phyloP scores from a whole-genome alignment of 2,329 filamentous ascomycete species.

The Xylaria sp. region DNA sequence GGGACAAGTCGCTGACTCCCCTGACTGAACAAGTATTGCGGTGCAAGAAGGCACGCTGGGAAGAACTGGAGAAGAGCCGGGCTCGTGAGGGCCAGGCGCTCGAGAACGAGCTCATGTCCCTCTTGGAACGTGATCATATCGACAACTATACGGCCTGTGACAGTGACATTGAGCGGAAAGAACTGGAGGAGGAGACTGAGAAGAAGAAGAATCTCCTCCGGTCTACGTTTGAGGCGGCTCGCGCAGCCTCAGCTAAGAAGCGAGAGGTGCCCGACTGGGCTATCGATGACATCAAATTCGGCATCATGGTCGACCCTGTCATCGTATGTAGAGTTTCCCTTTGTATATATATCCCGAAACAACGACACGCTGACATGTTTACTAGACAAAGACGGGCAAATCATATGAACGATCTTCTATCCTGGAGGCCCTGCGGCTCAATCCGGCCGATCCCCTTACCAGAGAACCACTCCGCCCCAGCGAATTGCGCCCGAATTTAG shows the following conservation, averaged over 20 bases:
- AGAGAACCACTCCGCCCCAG: slow-evolving; percentile 70
- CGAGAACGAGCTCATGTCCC: slow-evolving; percentile 62
- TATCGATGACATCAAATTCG: slow-evolving; percentile 77
- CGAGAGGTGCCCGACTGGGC: slow-evolving; percentile 75
- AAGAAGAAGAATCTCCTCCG: slow-evolving; percentile 52
- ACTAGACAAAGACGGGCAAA: slow-evolving; percentile 79
- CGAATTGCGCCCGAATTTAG: slow-evolving; percentile 82
- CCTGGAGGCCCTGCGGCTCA: slow-evolving; percentile 80
- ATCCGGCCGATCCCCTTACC: slow-evolving; percentile 81
- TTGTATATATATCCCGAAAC: not conserved
- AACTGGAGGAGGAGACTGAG: slow-evolving; percentile 55
- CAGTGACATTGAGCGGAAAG: slow-evolving; percentile 48
- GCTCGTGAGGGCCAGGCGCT: slow-evolving; percentile 61
- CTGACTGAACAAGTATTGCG: slow-evolving; percentile 76
- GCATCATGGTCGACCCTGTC: slow-evolving; percentile 74
- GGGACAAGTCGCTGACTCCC: slow-evolving; percentile 70
- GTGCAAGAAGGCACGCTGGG: slow-evolving; percentile 88
- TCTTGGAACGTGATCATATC: slow-evolving; percentile 55
- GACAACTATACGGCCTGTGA: slow-evolving; percentile 25
- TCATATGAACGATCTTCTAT: slow-evolving; percentile 89
- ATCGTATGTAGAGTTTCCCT: slow-evolving; percentile 48
- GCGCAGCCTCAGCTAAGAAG: slow-evolving; percentile 50
- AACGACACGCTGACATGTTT: not conserved
- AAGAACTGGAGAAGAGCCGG: slow-evolving; percentile 69
- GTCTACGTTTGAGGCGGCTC: slow-evolving; percentile 59